These are phyloP conservation scores for Oenanthe javanica DNA, from an alignment of 140 eudicot genomes.

Conservation along the genomic window DNA sequence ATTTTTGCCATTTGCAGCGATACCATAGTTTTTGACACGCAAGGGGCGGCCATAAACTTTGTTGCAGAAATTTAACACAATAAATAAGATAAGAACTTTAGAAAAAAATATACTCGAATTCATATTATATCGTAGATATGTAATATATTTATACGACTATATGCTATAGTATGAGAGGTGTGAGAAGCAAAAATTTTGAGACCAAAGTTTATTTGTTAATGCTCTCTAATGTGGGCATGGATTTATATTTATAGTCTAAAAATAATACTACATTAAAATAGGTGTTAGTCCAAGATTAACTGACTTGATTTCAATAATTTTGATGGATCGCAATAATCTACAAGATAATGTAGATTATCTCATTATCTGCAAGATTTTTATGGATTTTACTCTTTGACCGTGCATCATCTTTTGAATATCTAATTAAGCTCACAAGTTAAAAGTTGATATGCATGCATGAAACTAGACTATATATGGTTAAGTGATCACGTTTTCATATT, in stretches of 20 bases:
- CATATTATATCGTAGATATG: neutral
- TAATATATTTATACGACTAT: neutral
- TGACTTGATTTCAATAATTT: no score
- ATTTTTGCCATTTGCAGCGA: neutral
- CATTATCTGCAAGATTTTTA: no score
- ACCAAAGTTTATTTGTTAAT: neutral
- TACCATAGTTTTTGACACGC: neutral
- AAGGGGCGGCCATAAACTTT: neutral
- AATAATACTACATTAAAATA: no score
- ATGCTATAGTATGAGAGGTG: neutral
- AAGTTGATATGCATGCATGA: no score
- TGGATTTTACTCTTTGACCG: no score
- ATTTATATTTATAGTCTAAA: neutral
- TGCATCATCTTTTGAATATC: no score
- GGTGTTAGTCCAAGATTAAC: no score
- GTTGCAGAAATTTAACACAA: neutral
- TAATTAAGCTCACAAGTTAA: no score
- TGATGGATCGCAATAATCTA: no score
- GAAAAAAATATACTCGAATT: neutral
- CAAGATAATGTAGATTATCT: no score
- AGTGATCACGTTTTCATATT: no score
- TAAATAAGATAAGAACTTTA: neutral
- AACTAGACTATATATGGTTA: no score
- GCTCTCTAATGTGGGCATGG: fast-evolving
- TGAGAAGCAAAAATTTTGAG: neutral